Conservation (phyloP, 2,329 filamentous ascomycete genomes). For the Pseudogymnoascus destructans region DNA sequence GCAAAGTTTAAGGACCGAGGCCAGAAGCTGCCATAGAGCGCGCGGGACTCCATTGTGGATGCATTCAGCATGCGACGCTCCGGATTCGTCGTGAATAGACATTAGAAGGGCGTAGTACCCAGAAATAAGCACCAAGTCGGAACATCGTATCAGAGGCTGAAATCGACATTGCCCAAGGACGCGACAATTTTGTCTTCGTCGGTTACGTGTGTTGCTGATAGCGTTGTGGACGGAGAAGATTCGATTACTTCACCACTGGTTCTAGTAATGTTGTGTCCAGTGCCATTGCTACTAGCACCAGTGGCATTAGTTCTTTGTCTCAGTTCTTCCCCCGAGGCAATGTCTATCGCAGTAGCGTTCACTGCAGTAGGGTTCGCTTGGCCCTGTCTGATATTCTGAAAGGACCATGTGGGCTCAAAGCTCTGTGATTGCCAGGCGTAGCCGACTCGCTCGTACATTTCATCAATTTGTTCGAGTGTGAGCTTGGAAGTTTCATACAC, state of each 20-base stretch:
- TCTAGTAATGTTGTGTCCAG: conserved; percentile 10
- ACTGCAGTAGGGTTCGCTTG: conserved; percentile 17
- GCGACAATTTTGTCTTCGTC: conserved; percentile 42
- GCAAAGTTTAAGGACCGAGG: not conserved
- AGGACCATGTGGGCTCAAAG: conserved; percentile 58
- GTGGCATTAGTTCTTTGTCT: conserved; percentile 20
- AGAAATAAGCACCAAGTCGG: not conserved
- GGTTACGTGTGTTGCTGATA: conserved; percentile 21
- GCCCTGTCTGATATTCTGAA: conserved; percentile 50
- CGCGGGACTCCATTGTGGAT: not conserved
- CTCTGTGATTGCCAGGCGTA: conserved; percentile 57
- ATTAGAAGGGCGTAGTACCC: not conserved
- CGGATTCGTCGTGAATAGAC: not conserved
- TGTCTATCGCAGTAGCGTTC: conserved; percentile 20
- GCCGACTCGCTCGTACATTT: conserved; percentile 60
- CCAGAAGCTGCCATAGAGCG: not conserved
- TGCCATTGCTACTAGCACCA: conserved; percentile 17
- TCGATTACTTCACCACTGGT: conserved; percentile 17
- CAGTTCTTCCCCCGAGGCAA: conserved; percentile 18
- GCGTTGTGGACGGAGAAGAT: conserved; percentile 27
- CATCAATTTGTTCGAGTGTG: conserved; percentile 64
- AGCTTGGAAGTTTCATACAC: conserved; percentile 68
- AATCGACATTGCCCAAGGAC: conserved; percentile 46
- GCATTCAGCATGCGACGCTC: not conserved
- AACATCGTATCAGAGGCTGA: conserved; percentile 40